A percentile compares a stretch with the other conserved stretches of the same genome.
Conservation (phyloP, 352 stramenopile genomes). For the Pythium rhizo-oryzae region DNA sequence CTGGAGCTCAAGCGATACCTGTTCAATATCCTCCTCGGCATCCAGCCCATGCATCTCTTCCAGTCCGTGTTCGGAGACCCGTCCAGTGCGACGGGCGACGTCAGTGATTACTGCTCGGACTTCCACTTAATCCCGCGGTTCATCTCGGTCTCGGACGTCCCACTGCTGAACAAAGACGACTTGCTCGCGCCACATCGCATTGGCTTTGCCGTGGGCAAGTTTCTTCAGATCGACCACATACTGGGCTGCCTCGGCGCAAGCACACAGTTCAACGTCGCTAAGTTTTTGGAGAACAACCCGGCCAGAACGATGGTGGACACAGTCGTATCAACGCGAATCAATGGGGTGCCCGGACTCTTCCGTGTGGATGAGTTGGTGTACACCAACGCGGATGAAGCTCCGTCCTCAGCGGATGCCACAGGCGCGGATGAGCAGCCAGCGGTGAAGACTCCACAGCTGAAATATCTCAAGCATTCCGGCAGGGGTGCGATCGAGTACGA, state of each 20-base stretch:
- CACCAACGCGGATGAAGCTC: slow-evolving; percentile 12
- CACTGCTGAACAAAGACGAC: slow-evolving; percentile 64
- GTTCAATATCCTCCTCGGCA: slow-evolving; percentile 75
- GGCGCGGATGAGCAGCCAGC: neutral
- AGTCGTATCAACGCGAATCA: slow-evolving; percentile 76
- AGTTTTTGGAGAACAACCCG: slow-evolving; percentile 57
- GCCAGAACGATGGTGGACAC: slow-evolving; percentile 61
- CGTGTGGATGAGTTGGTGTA: slow-evolving; percentile 62
- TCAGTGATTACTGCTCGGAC: slow-evolving; percentile 64
- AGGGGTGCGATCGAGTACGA: slow-evolving; percentile 65
- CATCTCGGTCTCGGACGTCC: slow-evolving; percentile 66
- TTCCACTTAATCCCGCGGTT: slow-evolving; percentile 86
- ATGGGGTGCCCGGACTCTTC: slow-evolving; percentile 59
- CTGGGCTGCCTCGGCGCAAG: slow-evolving; percentile 67
- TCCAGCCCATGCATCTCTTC: slow-evolving; percentile 75
- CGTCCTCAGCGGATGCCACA: neutral
- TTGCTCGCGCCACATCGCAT: slow-evolving; percentile 72
- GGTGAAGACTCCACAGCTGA: slow-evolving; percentile 4
- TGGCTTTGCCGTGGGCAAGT: slow-evolving; percentile 70
- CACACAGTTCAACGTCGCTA: slow-evolving; percentile 45
- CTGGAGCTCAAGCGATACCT: slow-evolving; percentile 75
- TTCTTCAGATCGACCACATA: slow-evolving; percentile 67
- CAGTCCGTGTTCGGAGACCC: slow-evolving; percentile 61
- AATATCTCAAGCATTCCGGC: slow-evolving; percentile 53
- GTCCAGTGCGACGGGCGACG: slow-evolving; percentile 51